A percentile compares a stretch with the other conserved stretches of the same genome.
phyloP scores from a whole-genome alignment of 2,329 filamentous ascomycete genomes.

The Fusarium marasasianum region DNA sequence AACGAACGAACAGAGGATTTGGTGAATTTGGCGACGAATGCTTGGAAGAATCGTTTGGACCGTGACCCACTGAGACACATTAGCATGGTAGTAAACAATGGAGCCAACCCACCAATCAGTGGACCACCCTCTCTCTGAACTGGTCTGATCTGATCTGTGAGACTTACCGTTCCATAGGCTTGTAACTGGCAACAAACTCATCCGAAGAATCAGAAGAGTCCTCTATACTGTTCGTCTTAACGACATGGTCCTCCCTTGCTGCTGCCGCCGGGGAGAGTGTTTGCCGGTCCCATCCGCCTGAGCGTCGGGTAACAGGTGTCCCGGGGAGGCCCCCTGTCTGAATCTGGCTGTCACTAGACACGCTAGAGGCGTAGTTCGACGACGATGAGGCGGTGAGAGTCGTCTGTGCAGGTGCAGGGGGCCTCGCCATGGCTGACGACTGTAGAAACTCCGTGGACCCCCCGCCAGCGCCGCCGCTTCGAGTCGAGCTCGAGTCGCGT shows the following conservation, averaged over 20 bases:
- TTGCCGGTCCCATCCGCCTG: conserved; percentile 39
- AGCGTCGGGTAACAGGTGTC: conserved; percentile 33
- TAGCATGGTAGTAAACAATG: conserved; percentile 12
- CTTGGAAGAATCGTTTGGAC: conserved; percentile 37
- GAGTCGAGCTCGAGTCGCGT: conserved; percentile 8
- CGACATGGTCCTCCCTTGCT: conserved; percentile 19
- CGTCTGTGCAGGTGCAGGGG: conserved; percentile 22
- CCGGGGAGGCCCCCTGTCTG: conserved; percentile 33
- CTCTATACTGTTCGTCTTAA: neutral
- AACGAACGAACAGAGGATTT: conserved; percentile 35
- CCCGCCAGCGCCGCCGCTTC: conserved; percentile 8
- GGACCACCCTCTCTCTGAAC: neutral
- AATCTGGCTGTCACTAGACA: conserved; percentile 29
- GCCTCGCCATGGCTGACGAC: conserved; percentile 11
- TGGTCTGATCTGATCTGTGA: neutral
- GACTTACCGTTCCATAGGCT: conserved; percentile 30
- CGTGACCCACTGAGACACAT: conserved; percentile 24
- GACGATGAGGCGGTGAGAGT: conserved; percentile 37
- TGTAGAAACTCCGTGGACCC: conserved; percentile 7
- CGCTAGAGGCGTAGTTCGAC: conserved; percentile 35
- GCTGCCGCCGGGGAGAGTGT: conserved; percentile 32
- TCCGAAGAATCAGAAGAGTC: conserved; percentile 38
- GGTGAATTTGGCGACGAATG: conserved; percentile 33
- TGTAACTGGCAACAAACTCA: conserved; percentile 27
- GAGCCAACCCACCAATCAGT: neutral